A percentile compares a stretch with the other conserved stretches of the same genome.
Evolutionary conservation across 2,329 filamentous ascomycete species (phyloP).

Genomic region (Fusarium annulatum): DNA sequence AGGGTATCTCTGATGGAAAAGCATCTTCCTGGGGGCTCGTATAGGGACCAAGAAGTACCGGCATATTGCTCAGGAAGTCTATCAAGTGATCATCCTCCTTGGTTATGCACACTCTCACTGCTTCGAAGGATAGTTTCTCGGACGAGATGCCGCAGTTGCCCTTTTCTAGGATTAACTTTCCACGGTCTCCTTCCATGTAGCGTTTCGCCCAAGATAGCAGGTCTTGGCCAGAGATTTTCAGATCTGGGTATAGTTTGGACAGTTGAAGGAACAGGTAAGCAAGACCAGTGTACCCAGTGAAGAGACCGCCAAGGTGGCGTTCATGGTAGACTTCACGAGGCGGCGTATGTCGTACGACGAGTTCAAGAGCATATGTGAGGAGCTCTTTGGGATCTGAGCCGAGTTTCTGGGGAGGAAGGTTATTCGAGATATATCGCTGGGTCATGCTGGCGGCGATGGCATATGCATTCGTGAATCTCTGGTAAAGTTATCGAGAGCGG

Average conservation of each 20-base stretch:
- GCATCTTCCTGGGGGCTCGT: conserved; percentile 49
- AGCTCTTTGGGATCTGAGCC: conserved; percentile 44
- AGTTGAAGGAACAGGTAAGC: conserved; percentile 66
- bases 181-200: conserved; percentile 58
- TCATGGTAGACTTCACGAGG: conserved; percentile 51
- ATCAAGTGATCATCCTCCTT: conserved; percentile 52
- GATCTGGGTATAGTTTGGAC: conserved; percentile 55
- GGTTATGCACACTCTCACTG: conserved; percentile 58
- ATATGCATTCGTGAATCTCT: conserved; percentile 4
- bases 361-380: conserved; percentile 50
- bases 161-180: conserved; percentile 51
- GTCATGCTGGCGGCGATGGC: conserved; percentile 33
- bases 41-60: conserved; percentile 47
- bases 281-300: conserved; percentile 65
- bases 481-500: background rate
- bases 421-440: conserved; percentile 51
- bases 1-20: conserved; percentile 69
- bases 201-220: conserved; percentile 58
- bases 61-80: conserved; percentile 55
- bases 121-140: conserved; percentile 60
- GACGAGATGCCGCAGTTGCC: conserved; percentile 61
- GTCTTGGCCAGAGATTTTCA: conserved; percentile 56
- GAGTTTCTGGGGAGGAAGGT: conserved; percentile 47
- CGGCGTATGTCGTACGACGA: conserved; percentile 51
- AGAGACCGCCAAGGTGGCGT: conserved; percentile 59